Percentiles rank a stretch among this genome's conserved stretches.
These are phyloP conservation scores for Dipodascus geniculatus DNA, from an alignment of 805 yeast species.

Conservation along the genomic window DNA sequence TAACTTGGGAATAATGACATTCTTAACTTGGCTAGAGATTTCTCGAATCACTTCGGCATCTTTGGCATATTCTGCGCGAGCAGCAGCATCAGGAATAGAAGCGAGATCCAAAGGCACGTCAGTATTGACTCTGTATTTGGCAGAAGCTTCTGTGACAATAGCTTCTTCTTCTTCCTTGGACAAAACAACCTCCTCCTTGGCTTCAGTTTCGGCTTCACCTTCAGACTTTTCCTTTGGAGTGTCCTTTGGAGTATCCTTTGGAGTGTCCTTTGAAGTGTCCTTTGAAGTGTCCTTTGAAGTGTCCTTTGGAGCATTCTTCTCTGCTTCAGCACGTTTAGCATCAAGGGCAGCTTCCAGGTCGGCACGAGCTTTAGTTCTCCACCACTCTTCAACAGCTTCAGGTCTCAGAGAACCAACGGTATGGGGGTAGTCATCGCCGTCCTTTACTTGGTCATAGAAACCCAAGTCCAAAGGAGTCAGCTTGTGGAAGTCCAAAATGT, in stretches of 20 bases:
- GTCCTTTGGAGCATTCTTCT: conserved; percentile 3
- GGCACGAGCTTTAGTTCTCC: conserved; percentile 53
- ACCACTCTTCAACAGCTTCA: conserved; percentile 89
- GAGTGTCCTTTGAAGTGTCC: conserved; percentile 7
- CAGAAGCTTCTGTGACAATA: conserved; percentile 36
- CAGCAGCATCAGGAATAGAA: conserved; percentile 26
- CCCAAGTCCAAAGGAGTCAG: conserved; percentile 75
- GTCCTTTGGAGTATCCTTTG: conserved; percentile 9
- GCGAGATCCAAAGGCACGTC: conserved; percentile 45
- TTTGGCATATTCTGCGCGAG: conserved; percentile 26
- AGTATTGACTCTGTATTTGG: conserved; percentile 57
- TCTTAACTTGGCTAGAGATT: conserved; percentile 51
- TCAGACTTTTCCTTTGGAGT: conserved; percentile 8
- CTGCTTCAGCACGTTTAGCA: conserved; percentile 9
- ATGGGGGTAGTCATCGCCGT: conserved; percentile 59
- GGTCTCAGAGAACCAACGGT: conserved; percentile 65
- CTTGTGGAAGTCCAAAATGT: conserved; percentile 73
- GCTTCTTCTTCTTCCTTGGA: conserved; percentile 16
- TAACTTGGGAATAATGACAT: conserved; percentile 49
- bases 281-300: conserved; percentile 9
- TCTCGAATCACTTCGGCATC: conserved; percentile 59
- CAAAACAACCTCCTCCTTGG: conserved; percentile 25
- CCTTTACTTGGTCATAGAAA: conserved; percentile 39
- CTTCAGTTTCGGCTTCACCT: conserved; percentile 16
- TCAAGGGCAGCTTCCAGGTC: conserved; percentile 13